phyloP scores from a whole-genome alignment of 108 stramenopile genomes.

The Chaetoceros muelleri region DNA sequence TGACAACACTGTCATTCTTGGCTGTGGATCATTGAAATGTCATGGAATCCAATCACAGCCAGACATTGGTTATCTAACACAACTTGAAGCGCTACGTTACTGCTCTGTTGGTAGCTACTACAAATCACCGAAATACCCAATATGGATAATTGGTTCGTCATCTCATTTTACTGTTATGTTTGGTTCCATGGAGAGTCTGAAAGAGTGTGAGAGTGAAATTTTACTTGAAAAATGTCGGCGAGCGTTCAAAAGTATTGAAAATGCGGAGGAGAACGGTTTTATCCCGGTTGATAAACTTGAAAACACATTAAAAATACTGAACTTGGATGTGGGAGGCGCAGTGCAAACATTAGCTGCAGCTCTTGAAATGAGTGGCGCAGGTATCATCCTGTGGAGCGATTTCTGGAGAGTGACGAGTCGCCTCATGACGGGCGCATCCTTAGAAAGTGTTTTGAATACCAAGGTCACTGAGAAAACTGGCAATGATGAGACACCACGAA shows the following conservation, averaged over 20 bases:
- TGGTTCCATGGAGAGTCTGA: constrained; percentile 41
- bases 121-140: constrained; percentile 68
- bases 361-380: constrained; percentile 54
- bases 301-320: constrained; percentile 36
- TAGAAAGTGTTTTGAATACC: constrained; percentile 36
- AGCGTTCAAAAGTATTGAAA: constrained; percentile 60
- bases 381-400: constrained; percentile 77
- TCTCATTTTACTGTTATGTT: constrained; percentile 81
- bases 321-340: constrained; percentile 29
- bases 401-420: constrained; percentile 54
- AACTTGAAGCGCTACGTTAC: constrained; percentile 64
- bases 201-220: constrained; percentile 52
- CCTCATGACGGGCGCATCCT: constrained; percentile 46
- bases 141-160: constrained; percentile 76
- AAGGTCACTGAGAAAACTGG: neutral
- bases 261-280: constrained; percentile 60
- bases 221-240: constrained; percentile 65
- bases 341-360: constrained; percentile 41
- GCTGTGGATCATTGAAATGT: constrained; percentile 53
- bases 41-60: constrained; percentile 65
- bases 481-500: constrained; percentile 5
- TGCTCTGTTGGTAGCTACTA: constrained; percentile 74
- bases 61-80: constrained; percentile 71
- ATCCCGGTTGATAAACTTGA: constrained; percentile 35
- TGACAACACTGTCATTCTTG: constrained; percentile 57